A percentile compares a stretch with the other conserved stretches of the same genome.
Evolutionary conservation across 306 rosid species (phyloP).

Genomic region (Vigna trinervia): DNA sequence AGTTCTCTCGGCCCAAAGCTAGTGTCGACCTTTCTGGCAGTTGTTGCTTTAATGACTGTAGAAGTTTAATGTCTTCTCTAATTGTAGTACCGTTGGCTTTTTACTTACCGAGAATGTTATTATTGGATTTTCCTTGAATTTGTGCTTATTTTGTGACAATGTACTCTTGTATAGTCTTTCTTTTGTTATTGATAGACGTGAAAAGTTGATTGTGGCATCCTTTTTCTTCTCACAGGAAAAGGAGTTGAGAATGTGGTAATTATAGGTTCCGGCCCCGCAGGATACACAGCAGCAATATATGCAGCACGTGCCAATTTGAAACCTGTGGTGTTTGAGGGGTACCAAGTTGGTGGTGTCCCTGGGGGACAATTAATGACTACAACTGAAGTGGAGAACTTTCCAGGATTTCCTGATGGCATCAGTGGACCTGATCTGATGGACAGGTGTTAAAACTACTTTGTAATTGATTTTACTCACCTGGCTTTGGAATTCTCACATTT

Average conservation of each 20-base stretch:
- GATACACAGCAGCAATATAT: slow-evolving; percentile 93
- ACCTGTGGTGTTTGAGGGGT: slow-evolving; percentile 94
- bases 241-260: slow-evolving; percentile 87
- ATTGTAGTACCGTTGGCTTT: slow-evolving; percentile 10
- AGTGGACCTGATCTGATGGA: slow-evolving; percentile 98
- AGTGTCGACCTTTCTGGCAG: slow-evolving; percentile 7
- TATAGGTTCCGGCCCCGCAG: slow-evolving; percentile 95
- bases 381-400: slow-evolving; percentile 95
- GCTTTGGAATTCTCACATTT: slow-evolving; percentile 36
- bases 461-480: slow-evolving; percentile 16
- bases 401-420: slow-evolving; percentile 95
- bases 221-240: slow-evolving; percentile 52
- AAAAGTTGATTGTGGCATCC: slow-evolving; percentile 25
- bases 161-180: slow-evolving; percentile 26
- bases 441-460: slow-evolving; percentile 55
- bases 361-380: slow-evolving; percentile 99
- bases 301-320: slow-evolving; percentile 97
- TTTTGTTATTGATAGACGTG: slow-evolving; percentile 4
- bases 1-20: neutral
- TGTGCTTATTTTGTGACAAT: slow-evolving; percentile 7
- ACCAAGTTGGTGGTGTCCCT: slow-evolving; percentile 89
- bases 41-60: slow-evolving; percentile 26
- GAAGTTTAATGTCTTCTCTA: slow-evolving; percentile 25
- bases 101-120: neutral
- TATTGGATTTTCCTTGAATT: slow-evolving; percentile 12